Conservation (phyloP, 768 basidiomycete species). For the Suillus occidentalis region DNA sequence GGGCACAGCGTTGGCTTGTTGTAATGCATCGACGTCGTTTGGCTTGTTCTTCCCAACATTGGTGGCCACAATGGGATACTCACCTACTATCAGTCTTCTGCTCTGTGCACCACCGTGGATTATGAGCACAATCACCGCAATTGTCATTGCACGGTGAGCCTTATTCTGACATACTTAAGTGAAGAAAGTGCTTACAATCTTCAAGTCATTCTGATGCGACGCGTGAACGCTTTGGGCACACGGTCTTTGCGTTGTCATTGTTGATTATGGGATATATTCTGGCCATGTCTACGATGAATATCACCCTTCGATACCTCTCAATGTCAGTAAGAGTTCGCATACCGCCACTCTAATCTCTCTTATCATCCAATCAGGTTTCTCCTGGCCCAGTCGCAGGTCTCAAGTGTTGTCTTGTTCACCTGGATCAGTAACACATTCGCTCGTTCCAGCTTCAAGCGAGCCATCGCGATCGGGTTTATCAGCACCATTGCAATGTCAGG, state of each 20-base stretch:
- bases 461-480: constrained; percentile 25
- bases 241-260: constrained; percentile 46
- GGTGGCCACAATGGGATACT: constrained; percentile 64
- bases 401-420: constrained; percentile 56
- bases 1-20: constrained; percentile 54
- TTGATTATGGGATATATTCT: constrained; percentile 67
- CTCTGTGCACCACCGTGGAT: constrained; percentile 71
- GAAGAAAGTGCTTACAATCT: background rate
- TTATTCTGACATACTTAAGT: background rate
- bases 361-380: constrained; percentile 50
- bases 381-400: constrained; percentile 68
- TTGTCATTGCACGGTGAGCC: constrained; percentile 16
- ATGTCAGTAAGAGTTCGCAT: constrained; percentile 39
- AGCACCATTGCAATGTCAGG: constrained; percentile 5
- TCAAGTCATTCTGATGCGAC: constrained; percentile 64
- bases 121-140: constrained; percentile 30
- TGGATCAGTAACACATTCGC: constrained; percentile 59
- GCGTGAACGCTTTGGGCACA: constrained; percentile 71
- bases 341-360: background rate
- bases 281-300: constrained; percentile 59
- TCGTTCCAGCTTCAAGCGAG: constrained; percentile 75
- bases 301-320: constrained; percentile 54
- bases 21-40: constrained; percentile 58
- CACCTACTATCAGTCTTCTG: constrained; percentile 56
- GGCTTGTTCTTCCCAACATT: constrained; percentile 78